Base-by-base conservation (phyloP, 202 grass and related monocot genomes). In the Digitaria exilis region DNA sequence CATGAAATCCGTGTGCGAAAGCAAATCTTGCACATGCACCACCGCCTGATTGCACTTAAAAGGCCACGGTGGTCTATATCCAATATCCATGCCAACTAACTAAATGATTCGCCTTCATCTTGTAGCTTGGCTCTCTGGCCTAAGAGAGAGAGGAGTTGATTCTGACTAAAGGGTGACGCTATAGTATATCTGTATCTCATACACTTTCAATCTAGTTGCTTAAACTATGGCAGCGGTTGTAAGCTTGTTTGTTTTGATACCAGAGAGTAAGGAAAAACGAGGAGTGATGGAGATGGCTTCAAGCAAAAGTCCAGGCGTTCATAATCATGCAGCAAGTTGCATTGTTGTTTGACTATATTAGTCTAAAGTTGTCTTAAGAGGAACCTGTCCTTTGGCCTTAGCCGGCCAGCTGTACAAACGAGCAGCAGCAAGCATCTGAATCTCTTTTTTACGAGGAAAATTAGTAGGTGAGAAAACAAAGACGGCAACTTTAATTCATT, bases 361-460 rank as follows among this genome's bases (percentile, higher is more conserved):
- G 2, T 60, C 50, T 74, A 9, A 59, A 29, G 11, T 9, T 12
- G 35, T 61, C 41, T 79, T 67, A 44, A 19, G 32, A 11, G 11
- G 9, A 62, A 54, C 41, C 43, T 39, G 5, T 19, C 24, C 13
- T 65, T 78, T 39, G 5, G 15, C 24, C 9, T 65, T 78, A 78
- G 45, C 56, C 57, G 46, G 65, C 73, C 28, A 87, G 11, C 2
- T 46, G 24, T 82, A 46, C 69, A 71, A 60, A 9, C 42, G 63
- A 15, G 48, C 69, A 82, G 34, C 34, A 31, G 5, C 9, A 8
- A 65, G 73, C 11, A 43, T 31, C 3, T 32, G 54, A 70, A 80
- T 68, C 69, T 37, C 39, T n/a, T 31, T 13, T 21, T 16, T 0
- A 62, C 25, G 18, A 26, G 2, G 11, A 52, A 21, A 72, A 14